These are phyloP conservation scores for Lactarius evosmus DNA, from an alignment of 768 basidiomycete species.

Conservation along the genomic window DNA sequence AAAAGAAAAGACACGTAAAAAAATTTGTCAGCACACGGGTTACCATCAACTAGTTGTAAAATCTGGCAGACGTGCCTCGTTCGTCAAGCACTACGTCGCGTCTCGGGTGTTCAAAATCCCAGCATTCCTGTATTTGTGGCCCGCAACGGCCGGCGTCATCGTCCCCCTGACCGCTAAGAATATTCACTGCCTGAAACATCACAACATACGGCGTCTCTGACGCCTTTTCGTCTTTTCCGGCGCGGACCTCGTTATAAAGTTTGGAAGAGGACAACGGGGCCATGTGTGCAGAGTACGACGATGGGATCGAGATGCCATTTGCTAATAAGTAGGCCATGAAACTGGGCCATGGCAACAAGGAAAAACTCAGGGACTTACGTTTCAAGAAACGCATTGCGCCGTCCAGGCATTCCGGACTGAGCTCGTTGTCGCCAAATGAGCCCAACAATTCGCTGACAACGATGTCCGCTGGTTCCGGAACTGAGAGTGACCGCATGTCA, in stretches of 20 bases:
- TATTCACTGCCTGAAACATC: slow-evolving; percentile 93
- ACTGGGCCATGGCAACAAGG: neutral
- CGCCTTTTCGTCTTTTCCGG: slow-evolving; percentile 61
- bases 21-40: neutral
- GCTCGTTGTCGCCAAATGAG: slow-evolving; percentile 97
- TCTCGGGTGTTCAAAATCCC: slow-evolving; percentile 95
- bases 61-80: slow-evolving; percentile 47
- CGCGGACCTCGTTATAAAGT: slow-evolving; percentile 78
- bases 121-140: slow-evolving; percentile 86
- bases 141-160: slow-evolving; percentile 67
- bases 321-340: slow-evolving; percentile 45
- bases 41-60: neutral
- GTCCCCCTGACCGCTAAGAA: slow-evolving; percentile 75
- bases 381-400: slow-evolving; percentile 93
- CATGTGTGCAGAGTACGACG: slow-evolving; percentile 92
- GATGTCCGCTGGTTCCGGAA: slow-evolving; percentile 89
- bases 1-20: slow-evolving; percentile 1
- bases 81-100: slow-evolving; percentile 71
- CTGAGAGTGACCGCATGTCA: slow-evolving; percentile 82
- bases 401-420: slow-evolving; percentile 97
- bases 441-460: slow-evolving; percentile 94
- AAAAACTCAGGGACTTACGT: slow-evolving; percentile 36
- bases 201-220: slow-evolving; percentile 97
- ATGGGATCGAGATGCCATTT: slow-evolving; percentile 91
- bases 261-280: slow-evolving; percentile 94